phyloP scores from a whole-genome alignment of 257 asterid species.

The Coffea canephora region DNA sequence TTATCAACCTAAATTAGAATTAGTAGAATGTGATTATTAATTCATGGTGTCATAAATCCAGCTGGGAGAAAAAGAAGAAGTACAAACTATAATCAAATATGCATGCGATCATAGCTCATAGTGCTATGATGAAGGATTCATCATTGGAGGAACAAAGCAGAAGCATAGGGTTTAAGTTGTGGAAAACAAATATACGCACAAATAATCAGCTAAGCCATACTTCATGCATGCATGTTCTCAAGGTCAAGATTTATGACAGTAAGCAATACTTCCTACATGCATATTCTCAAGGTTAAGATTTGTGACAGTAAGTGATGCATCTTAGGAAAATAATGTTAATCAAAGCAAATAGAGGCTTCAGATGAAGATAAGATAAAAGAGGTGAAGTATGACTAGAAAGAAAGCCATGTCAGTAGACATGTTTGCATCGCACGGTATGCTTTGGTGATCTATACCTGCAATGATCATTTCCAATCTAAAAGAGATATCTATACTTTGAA shows the following conservation, averaged over 20 bases:
- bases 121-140: not conserved
- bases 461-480: not conserved
- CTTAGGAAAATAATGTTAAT: not conserved
- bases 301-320: not conserved
- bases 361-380: not conserved
- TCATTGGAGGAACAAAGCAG: not conserved
- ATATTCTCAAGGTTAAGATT: not conserved
- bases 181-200: not conserved
- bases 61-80: not conserved
- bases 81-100: not conserved
- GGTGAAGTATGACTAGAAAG: not conserved
- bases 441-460: not conserved
- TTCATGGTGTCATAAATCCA: not conserved
- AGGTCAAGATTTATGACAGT: not conserved
- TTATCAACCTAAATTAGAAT: not conserved
- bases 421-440: not conserved
- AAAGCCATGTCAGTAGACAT: not conserved
- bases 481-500: not conserved
- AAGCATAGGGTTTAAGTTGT: not conserved
- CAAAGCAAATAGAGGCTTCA: not conserved
- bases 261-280: not conserved
- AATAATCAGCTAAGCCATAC: not conserved
- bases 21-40: not conserved
- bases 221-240: not conserved
- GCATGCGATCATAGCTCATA: too few relatives aligned